These are phyloP conservation scores for Celoporthe dispersa DNA, from an alignment of 2,329 filamentous ascomycete genomes.

Conservation along the genomic window DNA sequence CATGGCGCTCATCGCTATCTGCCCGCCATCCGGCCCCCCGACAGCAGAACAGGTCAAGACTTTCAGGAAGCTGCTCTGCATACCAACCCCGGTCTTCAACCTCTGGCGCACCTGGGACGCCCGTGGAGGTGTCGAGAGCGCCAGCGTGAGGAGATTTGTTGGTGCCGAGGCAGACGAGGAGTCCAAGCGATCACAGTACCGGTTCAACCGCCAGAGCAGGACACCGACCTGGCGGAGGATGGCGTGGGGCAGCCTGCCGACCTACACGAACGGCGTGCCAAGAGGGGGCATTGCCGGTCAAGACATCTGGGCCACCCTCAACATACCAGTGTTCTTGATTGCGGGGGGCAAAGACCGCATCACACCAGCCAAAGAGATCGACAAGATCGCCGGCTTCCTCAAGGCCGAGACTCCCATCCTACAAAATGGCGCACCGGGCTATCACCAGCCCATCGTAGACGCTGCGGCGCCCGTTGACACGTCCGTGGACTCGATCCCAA, in stretches of 20 bases:
- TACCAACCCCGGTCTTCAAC: conserved; percentile 76
- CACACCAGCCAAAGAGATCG: conserved; percentile 72
- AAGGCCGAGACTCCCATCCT: conserved; percentile 32
- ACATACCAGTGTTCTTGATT: conserved; percentile 77
- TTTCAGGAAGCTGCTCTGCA: conserved; percentile 63
- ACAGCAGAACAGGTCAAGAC: conserved; percentile 54
- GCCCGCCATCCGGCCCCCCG: conserved; percentile 71
- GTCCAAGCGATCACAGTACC: conserved; percentile 68
- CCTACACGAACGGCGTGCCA: conserved; percentile 56
- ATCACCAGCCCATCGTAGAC: conserved; percentile 45
- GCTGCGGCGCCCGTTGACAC: conserved; percentile 53
- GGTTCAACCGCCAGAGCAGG: conserved; percentile 81
- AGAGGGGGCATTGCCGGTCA: conserved; percentile 70
- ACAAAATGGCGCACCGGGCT: conserved; percentile 25
- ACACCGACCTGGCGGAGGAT: conserved; percentile 84
- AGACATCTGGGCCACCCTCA: conserved; percentile 72
- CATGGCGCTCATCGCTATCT: conserved; percentile 80
- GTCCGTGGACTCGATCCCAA: conserved; percentile 34
- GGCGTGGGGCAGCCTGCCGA: conserved; percentile 72
- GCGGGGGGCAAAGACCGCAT: conserved; percentile 78
- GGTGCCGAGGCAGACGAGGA: conserved; percentile 68
- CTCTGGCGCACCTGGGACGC: conserved; percentile 79
- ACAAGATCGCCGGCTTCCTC: conserved; percentile 62
- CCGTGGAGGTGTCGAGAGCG: conserved; percentile 75
- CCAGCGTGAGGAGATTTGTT: conserved; percentile 79